A percentile compares a stretch with the other conserved stretches of the same genome.
Evolutionary conservation across 352 stramenopile genomes (phyloP).

Genomic region (Globisporangium sylvaticum): DNA sequence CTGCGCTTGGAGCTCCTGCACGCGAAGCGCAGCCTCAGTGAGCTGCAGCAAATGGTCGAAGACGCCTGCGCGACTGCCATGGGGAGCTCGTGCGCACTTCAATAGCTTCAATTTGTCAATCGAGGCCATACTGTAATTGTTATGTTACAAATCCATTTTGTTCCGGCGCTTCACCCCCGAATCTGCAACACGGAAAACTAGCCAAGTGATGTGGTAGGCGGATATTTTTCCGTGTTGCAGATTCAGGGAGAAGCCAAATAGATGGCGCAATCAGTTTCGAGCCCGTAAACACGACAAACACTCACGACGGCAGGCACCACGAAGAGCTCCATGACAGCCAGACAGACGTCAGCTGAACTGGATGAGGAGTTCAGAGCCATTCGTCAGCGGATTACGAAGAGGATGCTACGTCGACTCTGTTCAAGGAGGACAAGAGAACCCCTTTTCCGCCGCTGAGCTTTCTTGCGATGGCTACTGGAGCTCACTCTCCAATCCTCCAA

Average conservation of each 20-base stretch:
- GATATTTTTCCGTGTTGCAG: not conserved
- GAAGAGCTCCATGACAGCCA: not conserved
- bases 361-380: not conserved
- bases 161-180: no score
- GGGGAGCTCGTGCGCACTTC: constrained; percentile 37
- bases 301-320: not conserved
- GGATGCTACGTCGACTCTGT: not conserved
- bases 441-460: constrained; percentile 9
- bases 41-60: constrained; percentile 38
- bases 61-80: constrained; percentile 36
- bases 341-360: not conserved
- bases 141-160: not conserved
- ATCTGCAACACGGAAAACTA: not conserved
- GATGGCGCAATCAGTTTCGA: not conserved
- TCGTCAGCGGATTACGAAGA: not conserved
- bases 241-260: not conserved
- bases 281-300: not conserved
- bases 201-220: no score
- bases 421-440: not conserved
- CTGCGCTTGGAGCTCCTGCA: constrained; percentile 6
- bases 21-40: constrained; percentile 15
- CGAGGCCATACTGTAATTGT: not conserved
- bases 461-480: constrained; percentile 18
- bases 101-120: constrained; percentile 5
- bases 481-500: constrained; percentile 5